A percentile compares a stretch with the other conserved stretches of the same genome.
Conservation (phyloP, 768 basidiomycete genomes). For the Lepiota venenata region DNA sequence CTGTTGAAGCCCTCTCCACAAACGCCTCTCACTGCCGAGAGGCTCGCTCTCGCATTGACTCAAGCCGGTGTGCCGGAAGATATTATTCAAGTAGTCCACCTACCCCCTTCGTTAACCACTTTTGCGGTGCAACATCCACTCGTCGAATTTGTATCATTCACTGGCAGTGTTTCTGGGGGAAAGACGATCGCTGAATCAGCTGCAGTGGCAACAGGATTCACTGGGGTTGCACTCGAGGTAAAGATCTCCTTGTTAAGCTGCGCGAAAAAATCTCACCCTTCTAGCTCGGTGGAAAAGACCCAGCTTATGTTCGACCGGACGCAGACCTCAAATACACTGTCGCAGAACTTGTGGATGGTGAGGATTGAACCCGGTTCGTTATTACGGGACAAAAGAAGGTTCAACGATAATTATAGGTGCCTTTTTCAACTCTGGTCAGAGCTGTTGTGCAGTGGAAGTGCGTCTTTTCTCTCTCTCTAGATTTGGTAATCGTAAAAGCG, state of each 20-base stretch:
- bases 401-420: constrained; percentile 48
- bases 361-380: constrained; percentile 10
- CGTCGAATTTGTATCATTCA: constrained; percentile 87
- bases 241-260: constrained; percentile 5
- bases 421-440: constrained; percentile 97
- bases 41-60: constrained; percentile 65
- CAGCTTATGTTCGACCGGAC: constrained; percentile 90
- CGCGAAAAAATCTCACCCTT: background rate
- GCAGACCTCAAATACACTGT: constrained; percentile 82
- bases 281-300: constrained; percentile 95
- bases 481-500: background rate
- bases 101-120: constrained; percentile 59
- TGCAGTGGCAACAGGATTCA: constrained; percentile 65
- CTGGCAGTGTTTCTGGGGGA: constrained; percentile 80
- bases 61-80: constrained; percentile 76
- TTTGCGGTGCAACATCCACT: constrained; percentile 59
- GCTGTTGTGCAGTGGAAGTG: constrained; percentile 92
- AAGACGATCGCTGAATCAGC: constrained; percentile 71
- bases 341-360: constrained; percentile 88
- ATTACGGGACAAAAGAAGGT: background rate
- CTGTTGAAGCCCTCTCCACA: constrained; percentile 96
- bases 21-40: constrained; percentile 86
- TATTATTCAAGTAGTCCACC: constrained; percentile 72
- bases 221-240: constrained; percentile 85
- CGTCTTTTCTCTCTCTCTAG: constrained; percentile 9